Evolutionary conservation across 2,329 filamentous ascomycete genomes (phyloP), one percentile per base, ranked within the genome.

Genomic region (Dothistroma pini): DNA sequence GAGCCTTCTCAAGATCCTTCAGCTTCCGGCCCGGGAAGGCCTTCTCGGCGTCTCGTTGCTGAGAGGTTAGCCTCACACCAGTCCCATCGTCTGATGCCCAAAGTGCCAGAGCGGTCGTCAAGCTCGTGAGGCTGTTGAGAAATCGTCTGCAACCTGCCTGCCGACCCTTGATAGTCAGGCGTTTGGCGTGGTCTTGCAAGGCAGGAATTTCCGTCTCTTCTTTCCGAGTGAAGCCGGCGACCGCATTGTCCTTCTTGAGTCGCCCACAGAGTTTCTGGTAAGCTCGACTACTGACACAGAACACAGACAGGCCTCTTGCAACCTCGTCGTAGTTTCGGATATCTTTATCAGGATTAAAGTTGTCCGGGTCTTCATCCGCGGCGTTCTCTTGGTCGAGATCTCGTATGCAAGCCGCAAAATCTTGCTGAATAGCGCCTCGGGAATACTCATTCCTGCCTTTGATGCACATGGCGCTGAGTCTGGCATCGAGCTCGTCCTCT

Each of bases 211-310:
- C 85, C 0, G 86, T 89, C 60, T 88, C 80, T 2, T 83, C 77
- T 0, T 75, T 47, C 3, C 75, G 71, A 1, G 72, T 71, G 68
- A 87, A 89, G 0, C 85, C 85, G 12, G 78, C 73, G 1, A 84
- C 77, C 11, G 74, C 66, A 1, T 76, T 73, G 57, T 89, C 85
- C 49, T 82, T 81, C 56, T 76, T 70, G 9, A 87, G 69, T 3
- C 83, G 78, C 1, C 82, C 84, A 44, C 77, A 76, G n/a, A 89
- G 72, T 66, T 85, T 84, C 66, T 89, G 85, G 57, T 87, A 89
- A 0, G 82, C 85, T 50, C 82, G 76, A 52, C 82, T 84, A 60
- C 83, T 86, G 16, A 89, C 83, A 63, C 86, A 89, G 68, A 88
- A 89, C 1, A 89, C 85, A 0, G 85, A 82, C 0, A 89, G 75